These are phyloP conservation scores for Spergularia bocconei DNA, from an alignment of 148 eudicot species.

Conservation along the genomic window DNA sequence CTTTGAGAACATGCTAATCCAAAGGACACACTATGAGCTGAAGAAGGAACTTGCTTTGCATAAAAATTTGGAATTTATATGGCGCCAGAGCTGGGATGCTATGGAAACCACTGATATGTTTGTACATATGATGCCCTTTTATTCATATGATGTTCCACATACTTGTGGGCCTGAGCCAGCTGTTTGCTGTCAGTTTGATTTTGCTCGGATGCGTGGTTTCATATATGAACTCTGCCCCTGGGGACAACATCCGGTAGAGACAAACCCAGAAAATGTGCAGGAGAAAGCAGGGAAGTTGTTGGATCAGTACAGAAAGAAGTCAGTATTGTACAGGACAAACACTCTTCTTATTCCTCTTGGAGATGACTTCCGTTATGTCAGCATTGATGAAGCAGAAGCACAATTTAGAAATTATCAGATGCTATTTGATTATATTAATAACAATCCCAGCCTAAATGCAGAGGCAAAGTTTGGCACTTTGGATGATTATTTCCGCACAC, in stretches of 20 bases:
- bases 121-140: conserved; percentile 99
- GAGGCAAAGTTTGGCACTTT: conserved; percentile 94
- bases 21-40: conserved; percentile 96
- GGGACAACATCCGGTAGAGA: conserved; percentile 86
- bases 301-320: conserved; percentile 96
- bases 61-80: conserved; percentile 79
- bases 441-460: conserved; percentile 81
- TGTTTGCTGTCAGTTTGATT: conserved; percentile 95
- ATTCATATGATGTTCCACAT: conserved; percentile 97
- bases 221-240: conserved; percentile 93
- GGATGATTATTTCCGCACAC: conserved; percentile 85
- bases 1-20: conserved; percentile 98
- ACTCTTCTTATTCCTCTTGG: conserved; percentile 93
- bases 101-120: conserved; percentile 93
- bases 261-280: conserved; percentile 77
- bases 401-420: conserved; percentile 91
- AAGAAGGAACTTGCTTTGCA: conserved; percentile 86
- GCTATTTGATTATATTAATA: conserved; percentile 87
- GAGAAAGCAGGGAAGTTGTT: conserved; percentile 70
- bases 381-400: conserved; percentile 95
- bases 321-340: conserved; percentile 87
- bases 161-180: conserved; percentile 99
- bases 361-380: conserved; percentile 94
- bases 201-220: conserved; percentile 89
- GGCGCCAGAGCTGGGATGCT: conserved; percentile 97